These are phyloP conservation scores for Diaporthe sp. DNA, from an alignment of 2,329 filamentous ascomycete genomes.

Conservation along the genomic window DNA sequence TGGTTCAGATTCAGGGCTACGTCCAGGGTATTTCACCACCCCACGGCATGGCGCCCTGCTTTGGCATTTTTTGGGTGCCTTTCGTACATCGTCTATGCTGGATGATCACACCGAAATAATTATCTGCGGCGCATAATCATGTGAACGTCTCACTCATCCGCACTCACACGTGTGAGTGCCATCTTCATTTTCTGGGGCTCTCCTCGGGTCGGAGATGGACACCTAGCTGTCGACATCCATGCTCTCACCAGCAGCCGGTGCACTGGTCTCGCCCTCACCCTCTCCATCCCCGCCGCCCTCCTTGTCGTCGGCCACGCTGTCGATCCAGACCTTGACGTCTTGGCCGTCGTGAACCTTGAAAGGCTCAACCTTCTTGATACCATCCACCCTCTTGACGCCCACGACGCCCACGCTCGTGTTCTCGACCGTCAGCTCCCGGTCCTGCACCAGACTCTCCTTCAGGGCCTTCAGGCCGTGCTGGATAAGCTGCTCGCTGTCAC, in stretches of 20 bases:
- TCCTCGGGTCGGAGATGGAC: not conserved
- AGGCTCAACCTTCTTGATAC: slow-evolving; percentile 74
- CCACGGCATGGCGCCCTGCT: not conserved
- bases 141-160: slow-evolving; percentile 7
- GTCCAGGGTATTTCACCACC: not conserved
- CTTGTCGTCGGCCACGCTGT: slow-evolving; percentile 73
- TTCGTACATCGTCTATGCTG: slow-evolving; percentile 36
- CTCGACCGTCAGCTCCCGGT: slow-evolving; percentile 96
- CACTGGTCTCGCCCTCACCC: slow-evolving; percentile 51
- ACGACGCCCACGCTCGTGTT: slow-evolving; percentile 94
- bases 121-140: not conserved
- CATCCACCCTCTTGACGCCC: slow-evolving; percentile 67
- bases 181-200: not conserved
- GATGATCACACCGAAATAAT: slow-evolving; percentile 9
- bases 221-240: slow-evolving; percentile 59
- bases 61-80: slow-evolving; percentile 21
- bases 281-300: slow-evolving; percentile 60
- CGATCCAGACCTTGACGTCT: slow-evolving; percentile 87
- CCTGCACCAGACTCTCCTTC: slow-evolving; percentile 95
- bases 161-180: slow-evolving; percentile 14
- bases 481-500: slow-evolving; percentile 86
- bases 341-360: slow-evolving; percentile 94
- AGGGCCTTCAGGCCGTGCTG: slow-evolving; percentile 90
- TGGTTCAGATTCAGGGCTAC: not conserved
- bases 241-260: slow-evolving; percentile 48